Conservation (phyloP, 139 green algal genomes). For the Ettlia oleoabundans region DNA sequence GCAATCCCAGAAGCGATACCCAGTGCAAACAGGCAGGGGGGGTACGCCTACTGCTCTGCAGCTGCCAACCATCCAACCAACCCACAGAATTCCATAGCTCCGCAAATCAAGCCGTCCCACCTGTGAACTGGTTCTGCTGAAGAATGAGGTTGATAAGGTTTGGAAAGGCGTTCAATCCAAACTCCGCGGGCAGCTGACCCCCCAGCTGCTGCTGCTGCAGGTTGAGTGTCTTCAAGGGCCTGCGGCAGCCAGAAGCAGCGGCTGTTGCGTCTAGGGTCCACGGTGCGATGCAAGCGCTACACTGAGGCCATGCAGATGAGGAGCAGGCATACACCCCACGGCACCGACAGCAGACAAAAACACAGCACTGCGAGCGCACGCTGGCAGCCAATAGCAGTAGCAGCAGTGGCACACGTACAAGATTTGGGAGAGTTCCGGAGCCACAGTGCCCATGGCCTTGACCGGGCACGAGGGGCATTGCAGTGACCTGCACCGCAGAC, state of each 20-base stretch:
- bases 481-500: neutral
- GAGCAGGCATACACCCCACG: no score
- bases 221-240: slow-evolving; percentile 20
- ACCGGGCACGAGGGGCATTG: slow-evolving; percentile 14
- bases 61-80: no score
- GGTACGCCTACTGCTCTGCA: no score
- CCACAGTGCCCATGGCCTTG: slow-evolving; percentile 3
- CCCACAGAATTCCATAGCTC: no score
- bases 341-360: no score
- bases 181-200: slow-evolving; percentile 6
- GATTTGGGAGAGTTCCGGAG: neutral
- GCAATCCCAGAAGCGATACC: no score
- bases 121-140: slow-evolving; percentile 15
- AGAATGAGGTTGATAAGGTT: slow-evolving; percentile 28
- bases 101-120: no score
- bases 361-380: neutral
- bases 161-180: neutral
- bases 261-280: no score
- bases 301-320: neutral
- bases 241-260: no score
- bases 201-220: slow-evolving; percentile 29
- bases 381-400: neutral
- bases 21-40: no score
- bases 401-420: neutral
- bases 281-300: neutral